Base-by-base conservation (phyloP, 2,329 filamentous ascomycete species). In the Alternaria conjuncta region DNA sequence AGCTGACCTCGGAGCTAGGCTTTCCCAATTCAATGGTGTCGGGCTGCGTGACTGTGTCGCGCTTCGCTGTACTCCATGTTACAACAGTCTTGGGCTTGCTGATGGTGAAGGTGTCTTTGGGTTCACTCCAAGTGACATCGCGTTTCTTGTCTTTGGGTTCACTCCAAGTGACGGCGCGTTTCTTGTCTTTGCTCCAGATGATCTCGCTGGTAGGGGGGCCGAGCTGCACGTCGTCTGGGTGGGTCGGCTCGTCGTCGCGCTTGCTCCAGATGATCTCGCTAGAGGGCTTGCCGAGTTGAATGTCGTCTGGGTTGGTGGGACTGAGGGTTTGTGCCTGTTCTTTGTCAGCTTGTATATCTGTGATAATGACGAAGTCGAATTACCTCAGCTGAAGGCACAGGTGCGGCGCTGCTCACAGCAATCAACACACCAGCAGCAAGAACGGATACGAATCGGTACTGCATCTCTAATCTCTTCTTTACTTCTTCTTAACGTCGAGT, bases 391-490 rank as follows among this genome's bases (percentile, higher is more conserved):
- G 66, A 58, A 23, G 70, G 59, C 43, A 78, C 55, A n/a, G 75
- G 74, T 11, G 72, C 66, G 4, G 62, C 71, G 32, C 61, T 71
- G 41, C 68, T 68, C 10, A 68, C 68, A 41, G 65, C 67, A 36
- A 75, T 46, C 32, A 78, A 25, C 30, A 67, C 63, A 56, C 74
- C 66, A 43, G 66, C 68, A 58, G 72, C 72, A 28, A 77, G 63
- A 20, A 70, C 65, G 36, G 74, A 74, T 5, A 74, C 68, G 11
- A 75, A 57, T 57, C 67, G 71, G 67, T 75, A 73, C 50, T 75
- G 74, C 75, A 78, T 76, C 28, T 32, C 61, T 18, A 10, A 1
- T 18, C 12, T 6, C 23, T 4, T 32, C 9, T 32, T 32, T 1
- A 4, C 3, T 15, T 2, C 9, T 10, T 36, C 10, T 20, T 30